Evolutionary conservation across 192 early-diverging fungal genomes (phyloP).

Genomic region (Coemansia sp.): DNA sequence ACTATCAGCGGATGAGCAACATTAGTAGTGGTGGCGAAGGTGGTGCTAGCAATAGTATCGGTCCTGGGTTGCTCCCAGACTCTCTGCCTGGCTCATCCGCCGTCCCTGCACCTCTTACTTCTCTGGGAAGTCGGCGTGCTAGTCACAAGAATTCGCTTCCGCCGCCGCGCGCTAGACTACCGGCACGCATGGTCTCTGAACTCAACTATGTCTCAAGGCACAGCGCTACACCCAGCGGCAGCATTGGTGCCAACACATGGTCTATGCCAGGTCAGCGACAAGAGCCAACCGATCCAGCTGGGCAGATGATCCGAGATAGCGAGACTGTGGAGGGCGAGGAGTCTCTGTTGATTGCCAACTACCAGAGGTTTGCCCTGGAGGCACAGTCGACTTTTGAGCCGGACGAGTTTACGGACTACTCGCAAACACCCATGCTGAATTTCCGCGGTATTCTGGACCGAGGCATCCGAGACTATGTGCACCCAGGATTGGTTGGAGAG

Average conservation of each 20-base stretch:
- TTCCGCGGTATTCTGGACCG: conserved; percentile 70
- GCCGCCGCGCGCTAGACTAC: conserved; percentile 12
- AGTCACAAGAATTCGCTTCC: conserved; percentile 33
- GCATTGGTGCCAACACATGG: no score
- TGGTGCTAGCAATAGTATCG: not conserved
- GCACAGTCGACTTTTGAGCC: conserved; percentile 42
- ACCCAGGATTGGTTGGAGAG: conserved; percentile 64
- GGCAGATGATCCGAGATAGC: no score
- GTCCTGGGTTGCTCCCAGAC: not conserved
- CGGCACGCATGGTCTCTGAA: conserved; percentile 29
- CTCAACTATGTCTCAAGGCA: conserved; percentile 34
- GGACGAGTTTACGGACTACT: conserved; percentile 60
- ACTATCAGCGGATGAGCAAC: not conserved
- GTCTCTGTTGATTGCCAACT: conserved; percentile 33
- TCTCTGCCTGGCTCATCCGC: not conserved
- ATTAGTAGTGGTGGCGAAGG: not conserved
- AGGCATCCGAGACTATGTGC: conserved; percentile 62
- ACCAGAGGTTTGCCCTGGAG: conserved; percentile 43
- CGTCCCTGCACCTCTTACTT: no score
- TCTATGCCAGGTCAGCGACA: not conserved
- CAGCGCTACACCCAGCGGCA: conserved; percentile 1
- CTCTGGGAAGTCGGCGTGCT: not conserved
- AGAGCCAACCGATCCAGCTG: not conserved
- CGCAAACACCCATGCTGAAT: conserved; percentile 73
- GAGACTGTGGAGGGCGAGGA: conserved; percentile 10